phyloP scores from a whole-genome alignment of 345 rosid genomes.

The Hibiscus syriacus region DNA sequence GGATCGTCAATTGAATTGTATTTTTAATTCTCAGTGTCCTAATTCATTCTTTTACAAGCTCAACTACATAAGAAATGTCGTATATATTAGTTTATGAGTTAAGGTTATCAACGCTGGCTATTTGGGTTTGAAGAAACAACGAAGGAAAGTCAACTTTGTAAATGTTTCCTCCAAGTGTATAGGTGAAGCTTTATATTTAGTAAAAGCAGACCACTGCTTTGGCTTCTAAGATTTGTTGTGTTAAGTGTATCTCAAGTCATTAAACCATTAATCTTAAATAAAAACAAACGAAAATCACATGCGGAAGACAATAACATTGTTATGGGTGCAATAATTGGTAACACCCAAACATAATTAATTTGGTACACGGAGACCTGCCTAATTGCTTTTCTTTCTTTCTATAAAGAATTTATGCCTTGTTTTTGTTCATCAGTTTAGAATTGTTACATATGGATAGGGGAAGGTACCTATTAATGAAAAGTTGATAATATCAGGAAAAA shows the following conservation, averaged over 20 bases:
- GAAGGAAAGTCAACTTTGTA: background rate
- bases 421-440: background rate
- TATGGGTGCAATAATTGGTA: background rate
- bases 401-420: background rate
- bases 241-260: background rate
- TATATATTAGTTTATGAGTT: too few relatives aligned
- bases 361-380: background rate
- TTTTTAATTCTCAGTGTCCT: too few relatives aligned
- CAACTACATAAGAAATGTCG: too few relatives aligned
- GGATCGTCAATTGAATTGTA: too few relatives aligned
- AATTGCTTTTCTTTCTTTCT: background rate
- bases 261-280: background rate
- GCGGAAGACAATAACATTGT: background rate
- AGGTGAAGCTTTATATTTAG: background rate
- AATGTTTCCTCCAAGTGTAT: background rate
- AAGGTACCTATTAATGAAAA: conserved; percentile 1
- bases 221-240: background rate
- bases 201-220: conserved; percentile 1
- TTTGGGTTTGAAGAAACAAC: background rate
- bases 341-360: background rate
- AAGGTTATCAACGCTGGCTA: background rate
- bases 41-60: too few relatives aligned
- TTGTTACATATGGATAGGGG: conserved; percentile 6
- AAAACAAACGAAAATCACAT: background rate
- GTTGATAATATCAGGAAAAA: background rate